Evolutionary conservation across 1,284 basidiomycete genomes (phyloP), one percentile per base, ranked within the genome.

Genomic region (Agaricales sp.): DNA sequence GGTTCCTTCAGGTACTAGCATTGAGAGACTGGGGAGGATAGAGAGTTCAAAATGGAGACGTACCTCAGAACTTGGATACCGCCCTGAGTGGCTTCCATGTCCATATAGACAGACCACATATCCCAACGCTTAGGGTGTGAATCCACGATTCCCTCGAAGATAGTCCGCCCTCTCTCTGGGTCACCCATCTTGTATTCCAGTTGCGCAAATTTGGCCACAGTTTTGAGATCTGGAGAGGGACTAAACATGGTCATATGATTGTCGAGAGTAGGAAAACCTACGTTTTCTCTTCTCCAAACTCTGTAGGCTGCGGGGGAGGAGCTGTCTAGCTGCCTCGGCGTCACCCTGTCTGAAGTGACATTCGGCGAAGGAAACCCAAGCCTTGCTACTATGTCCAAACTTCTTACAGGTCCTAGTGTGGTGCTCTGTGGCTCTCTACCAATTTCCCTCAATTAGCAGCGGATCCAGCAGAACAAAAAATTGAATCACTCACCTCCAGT

Each of bases 81-180:
- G 19, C 74, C 68, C 62, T 85, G 80, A 43, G 77, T 75, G 3
- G 82, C 83, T 61, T 98, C 90, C 82, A 97, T 93, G 63, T 99
- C 96, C 62, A 98, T 84, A 66, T 99, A 99, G 50, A 98, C 75
- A 51, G 87, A 89, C 94, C 97, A 99, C 38, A 98, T 69, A 63
- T 99, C 95, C 70, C 93, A 84, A 45, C 92, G 81, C 64, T 94
- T 97, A 2, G 93, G 85, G 67, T 97, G 91, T 13, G 86, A 89
- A 62, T 95, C 92, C 23, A 99, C 74, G 50, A 99, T 88, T 30
- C 95, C 96, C 63, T 99, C 96, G 54, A 97, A 99, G 49, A 99
- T 77, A 0, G 95, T 98, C 61, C 89, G 87, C 18, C 93, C 96
- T 45, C 95, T 81, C 66, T 99, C 96, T 1, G 90, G 73, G 55